Evolutionary conservation across 2,329 filamentous ascomycete genomes (phyloP).

Genomic region (Metarhizium robertsii): DNA sequence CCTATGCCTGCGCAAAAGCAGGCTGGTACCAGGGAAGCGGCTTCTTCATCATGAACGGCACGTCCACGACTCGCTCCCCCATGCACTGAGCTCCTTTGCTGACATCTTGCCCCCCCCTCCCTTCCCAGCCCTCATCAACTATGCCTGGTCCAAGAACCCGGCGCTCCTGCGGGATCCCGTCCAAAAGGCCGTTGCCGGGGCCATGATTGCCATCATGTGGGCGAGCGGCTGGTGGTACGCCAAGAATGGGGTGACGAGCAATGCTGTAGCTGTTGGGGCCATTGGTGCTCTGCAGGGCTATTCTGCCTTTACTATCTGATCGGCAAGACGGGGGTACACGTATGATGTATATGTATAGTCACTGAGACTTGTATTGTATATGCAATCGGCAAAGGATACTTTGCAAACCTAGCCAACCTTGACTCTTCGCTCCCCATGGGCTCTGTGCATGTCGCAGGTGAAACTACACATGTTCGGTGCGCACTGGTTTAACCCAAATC

Average conservation of each 20-base stretch:
- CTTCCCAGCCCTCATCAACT: constrained; percentile 8
- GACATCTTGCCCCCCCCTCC: background rate
- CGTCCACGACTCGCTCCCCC: background rate
- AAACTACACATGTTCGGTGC: no score
- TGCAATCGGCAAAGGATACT: no score
- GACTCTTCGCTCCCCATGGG: no score
- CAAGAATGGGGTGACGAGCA: constrained; percentile 5
- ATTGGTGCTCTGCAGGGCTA: constrained; percentile 9
- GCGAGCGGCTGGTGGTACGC: constrained; percentile 7
- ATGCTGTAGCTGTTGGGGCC: constrained; percentile 4
- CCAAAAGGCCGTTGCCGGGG: constrained; percentile 7
- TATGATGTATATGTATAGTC: background rate
- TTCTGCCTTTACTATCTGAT: constrained; percentile 5
- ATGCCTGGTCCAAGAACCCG: constrained; percentile 10
- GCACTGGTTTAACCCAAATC: no score
- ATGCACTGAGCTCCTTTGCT: background rate
- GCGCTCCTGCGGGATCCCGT: constrained; percentile 7
- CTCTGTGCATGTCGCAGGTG: no score
- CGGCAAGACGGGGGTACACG: background rate
- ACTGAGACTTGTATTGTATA: no score
- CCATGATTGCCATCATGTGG: constrained; percentile 9
- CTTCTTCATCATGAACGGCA: constrained; percentile 9
- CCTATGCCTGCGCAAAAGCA: constrained; percentile 6
- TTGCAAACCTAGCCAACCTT: no score
- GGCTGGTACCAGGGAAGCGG: constrained; percentile 12